phyloP scores from a whole-genome alignment of 1,284 basidiomycete genomes.

The Ganoderma sinense region DNA sequence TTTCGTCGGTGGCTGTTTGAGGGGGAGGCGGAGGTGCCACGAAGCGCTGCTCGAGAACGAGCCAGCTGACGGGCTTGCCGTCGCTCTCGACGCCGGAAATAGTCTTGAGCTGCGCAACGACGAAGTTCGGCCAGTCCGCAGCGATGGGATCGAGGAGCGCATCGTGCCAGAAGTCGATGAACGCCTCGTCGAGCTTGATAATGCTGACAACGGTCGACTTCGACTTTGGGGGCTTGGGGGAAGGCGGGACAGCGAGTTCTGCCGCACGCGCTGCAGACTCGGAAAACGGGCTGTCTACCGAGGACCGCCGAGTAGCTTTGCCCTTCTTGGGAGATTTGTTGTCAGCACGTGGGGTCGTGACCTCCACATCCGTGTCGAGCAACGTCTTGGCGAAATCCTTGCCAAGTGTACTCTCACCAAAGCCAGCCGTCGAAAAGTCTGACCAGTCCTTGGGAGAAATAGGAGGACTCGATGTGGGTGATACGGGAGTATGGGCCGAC shows the following conservation, averaged over 20 bases:
- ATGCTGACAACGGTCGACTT: conserved; percentile 54
- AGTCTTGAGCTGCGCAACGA: conserved; percentile 68
- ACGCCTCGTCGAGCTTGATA: conserved; percentile 76
- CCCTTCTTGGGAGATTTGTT: conserved; percentile 27
- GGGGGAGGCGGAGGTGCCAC: conserved; percentile 47
- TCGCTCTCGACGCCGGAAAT: conserved; percentile 29
- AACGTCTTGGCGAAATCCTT: conserved; percentile 63
- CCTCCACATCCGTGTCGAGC: conserved; percentile 66
- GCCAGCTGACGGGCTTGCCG: conserved; percentile 56
- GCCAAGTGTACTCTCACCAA: conserved; percentile 53
- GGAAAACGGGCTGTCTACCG: conserved; percentile 35
- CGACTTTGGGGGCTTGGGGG: conserved; percentile 39
- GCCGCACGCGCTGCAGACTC: conserved; percentile 21
- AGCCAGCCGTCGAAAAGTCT: conserved; percentile 68
- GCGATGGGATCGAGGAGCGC: conserved; percentile 71
- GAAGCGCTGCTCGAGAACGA: conserved; percentile 70
- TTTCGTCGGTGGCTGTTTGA: conserved; percentile 26
- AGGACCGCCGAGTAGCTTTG: conserved; percentile 38
- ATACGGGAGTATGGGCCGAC: conserved; percentile 3
- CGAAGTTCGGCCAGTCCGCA: conserved; percentile 67
- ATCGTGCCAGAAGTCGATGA: conserved; percentile 81
- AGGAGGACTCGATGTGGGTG: conserved; percentile 26
- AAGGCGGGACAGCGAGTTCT: conserved; percentile 10
- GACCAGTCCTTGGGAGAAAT: conserved; percentile 45
- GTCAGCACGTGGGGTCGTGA: conserved; percentile 51